phyloP scores from a whole-genome alignment of 495 filamentous ascomycete species.

The Talaromyces ruber region DNA sequence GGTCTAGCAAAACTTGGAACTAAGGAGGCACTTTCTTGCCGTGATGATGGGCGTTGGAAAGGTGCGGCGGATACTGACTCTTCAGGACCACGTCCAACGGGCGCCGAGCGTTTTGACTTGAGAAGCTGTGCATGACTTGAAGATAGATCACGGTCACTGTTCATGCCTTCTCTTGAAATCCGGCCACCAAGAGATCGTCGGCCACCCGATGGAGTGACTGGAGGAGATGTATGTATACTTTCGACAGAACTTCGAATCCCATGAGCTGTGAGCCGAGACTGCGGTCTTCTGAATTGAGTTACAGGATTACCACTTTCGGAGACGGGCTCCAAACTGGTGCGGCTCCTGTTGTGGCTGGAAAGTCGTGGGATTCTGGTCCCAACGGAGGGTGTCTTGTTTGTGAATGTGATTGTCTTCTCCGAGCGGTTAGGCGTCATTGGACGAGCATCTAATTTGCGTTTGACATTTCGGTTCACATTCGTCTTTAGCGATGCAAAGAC shows the following conservation, averaged over 20 bases:
- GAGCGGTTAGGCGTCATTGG: slow-evolving; percentile 57
- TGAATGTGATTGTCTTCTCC: slow-evolving; percentile 83
- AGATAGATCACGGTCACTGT: slow-evolving; percentile 40
- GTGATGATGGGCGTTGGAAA: slow-evolving; percentile 29
- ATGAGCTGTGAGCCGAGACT: slow-evolving; percentile 56
- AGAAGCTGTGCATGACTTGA: slow-evolving; percentile 68
- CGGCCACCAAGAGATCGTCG: slow-evolving; percentile 52
- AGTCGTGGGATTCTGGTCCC: slow-evolving; percentile 54
- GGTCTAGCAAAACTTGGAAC: slow-evolving; percentile 45
- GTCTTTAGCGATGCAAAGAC: slow-evolving; percentile 71
- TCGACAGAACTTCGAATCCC: slow-evolving; percentile 57
- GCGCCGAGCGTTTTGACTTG: slow-evolving; percentile 80
- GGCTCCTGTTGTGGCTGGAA: slow-evolving; percentile 53
- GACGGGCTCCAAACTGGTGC: slow-evolving; percentile 81
- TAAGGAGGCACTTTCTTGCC: slow-evolving; percentile 28
- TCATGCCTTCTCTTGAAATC: slow-evolving; percentile 41
- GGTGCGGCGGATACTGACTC: slow-evolving; percentile 24
- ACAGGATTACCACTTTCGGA: slow-evolving; percentile 80
- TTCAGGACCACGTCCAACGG: slow-evolving; percentile 54
- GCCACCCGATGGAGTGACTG: slow-evolving; percentile 42
- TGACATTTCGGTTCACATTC: slow-evolving; percentile 88
- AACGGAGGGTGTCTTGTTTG: slow-evolving; percentile 49
- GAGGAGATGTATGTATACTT: slow-evolving; percentile 49
- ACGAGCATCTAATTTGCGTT: slow-evolving; percentile 60
- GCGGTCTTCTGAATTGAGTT: slow-evolving; percentile 46